Conservation (phyloP, 1,284 basidiomycete genomes). For the Fomes fomentarius region DNA sequence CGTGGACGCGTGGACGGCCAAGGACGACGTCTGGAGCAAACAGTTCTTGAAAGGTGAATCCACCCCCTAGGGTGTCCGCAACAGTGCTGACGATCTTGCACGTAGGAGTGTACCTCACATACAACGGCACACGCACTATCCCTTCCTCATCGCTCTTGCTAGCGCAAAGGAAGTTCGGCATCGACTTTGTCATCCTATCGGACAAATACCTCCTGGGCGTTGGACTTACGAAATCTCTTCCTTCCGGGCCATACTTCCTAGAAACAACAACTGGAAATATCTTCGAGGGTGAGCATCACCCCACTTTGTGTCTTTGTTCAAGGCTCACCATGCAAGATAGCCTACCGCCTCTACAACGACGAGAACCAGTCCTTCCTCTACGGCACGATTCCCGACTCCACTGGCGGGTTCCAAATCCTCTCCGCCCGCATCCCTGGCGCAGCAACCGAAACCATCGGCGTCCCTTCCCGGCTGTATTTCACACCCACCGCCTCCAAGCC, state of each 20-base stretch:
- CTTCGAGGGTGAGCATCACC: slow-evolving; percentile 26
- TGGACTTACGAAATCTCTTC: slow-evolving; percentile 18
- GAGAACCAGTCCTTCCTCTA: slow-evolving; percentile 36
- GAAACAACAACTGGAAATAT: slow-evolving; percentile 29
- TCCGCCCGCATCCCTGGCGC: slow-evolving; percentile 31
- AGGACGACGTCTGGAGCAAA: slow-evolving; percentile 35
- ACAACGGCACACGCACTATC: slow-evolving; percentile 19
- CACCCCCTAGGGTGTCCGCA: not conserved
- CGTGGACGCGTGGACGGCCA: slow-evolving; percentile 18
- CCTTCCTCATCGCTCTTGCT: slow-evolving; percentile 15
- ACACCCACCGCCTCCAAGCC: slow-evolving; percentile 32
- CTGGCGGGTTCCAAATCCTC: slow-evolving; percentile 30
- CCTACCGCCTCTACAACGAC: slow-evolving; percentile 34
- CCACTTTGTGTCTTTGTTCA: not conserved
- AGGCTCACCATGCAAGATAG: slow-evolving; percentile 10
- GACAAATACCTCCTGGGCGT: slow-evolving; percentile 17
- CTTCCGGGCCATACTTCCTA: slow-evolving; percentile 35
- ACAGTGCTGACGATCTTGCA: not conserved
- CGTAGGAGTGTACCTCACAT: slow-evolving; percentile 29
- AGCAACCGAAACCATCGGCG: slow-evolving; percentile 33
- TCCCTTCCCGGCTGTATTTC: slow-evolving; percentile 37
- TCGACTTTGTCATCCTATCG: slow-evolving; percentile 26
- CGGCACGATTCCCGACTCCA: slow-evolving; percentile 30
- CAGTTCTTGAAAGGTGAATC: slow-evolving; percentile 30
- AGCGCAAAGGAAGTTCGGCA: slow-evolving; percentile 17